Evolutionary conservation across 1,284 basidiomycete genomes (phyloP).

Genomic region (Sanguinoderma infundibulare): DNA sequence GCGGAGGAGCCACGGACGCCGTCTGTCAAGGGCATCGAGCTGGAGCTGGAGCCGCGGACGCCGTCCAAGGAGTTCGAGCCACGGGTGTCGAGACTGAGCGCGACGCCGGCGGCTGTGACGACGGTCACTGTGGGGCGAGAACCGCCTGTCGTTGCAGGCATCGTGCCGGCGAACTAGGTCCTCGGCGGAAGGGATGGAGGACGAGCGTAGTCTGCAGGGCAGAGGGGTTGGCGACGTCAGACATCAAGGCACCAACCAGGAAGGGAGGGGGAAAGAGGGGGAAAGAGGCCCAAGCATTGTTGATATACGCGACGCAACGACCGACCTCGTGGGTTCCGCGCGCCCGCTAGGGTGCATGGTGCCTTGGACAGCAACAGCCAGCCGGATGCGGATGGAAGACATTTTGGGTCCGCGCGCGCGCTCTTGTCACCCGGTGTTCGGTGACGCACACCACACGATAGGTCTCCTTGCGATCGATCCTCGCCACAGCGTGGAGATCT

Average conservation of each 20-base stretch:
- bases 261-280: background rate
- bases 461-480: conserved; percentile 13
- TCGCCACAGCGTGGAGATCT: conserved; percentile 5
- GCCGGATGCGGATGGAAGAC: conserved; percentile 1
- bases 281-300: background rate
- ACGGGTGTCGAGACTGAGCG: background rate
- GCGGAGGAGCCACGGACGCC: conserved; percentile 3
- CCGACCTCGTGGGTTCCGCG: conserved; percentile 23
- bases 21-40: background rate
- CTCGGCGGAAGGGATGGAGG: background rate
- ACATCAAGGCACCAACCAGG: background rate
- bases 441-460: conserved; percentile 6
- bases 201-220: too few species aligned
- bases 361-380: conserved; percentile 10
- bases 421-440: background rate
- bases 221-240: background rate
- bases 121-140: background rate
- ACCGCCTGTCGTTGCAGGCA: background rate
- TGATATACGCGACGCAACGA: conserved; percentile 20
- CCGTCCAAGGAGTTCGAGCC: background rate
- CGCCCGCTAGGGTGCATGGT: conserved; percentile 6
- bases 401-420: conserved; percentile 9
- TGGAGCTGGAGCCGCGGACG: conserved; percentile 2
- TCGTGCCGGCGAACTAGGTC: conserved; percentile 12
- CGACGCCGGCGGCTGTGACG: background rate